Percentiles rank a stretch among this genome's conserved stretches.
Evolutionary conservation across 2,329 filamentous ascomycete genomes (phyloP).

Genomic region (Botryotinia calthae): DNA sequence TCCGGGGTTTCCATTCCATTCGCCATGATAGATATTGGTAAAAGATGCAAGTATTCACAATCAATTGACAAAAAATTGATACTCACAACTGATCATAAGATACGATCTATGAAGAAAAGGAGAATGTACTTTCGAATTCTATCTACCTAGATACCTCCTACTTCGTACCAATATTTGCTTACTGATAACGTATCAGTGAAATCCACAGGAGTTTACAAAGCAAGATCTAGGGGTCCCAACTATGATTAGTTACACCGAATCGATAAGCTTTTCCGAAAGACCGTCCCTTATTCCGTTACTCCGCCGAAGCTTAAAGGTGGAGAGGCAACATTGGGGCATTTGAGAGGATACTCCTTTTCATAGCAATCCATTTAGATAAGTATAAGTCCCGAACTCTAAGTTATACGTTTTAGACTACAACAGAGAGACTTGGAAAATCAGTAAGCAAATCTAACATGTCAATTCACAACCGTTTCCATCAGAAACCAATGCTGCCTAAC

Average conservation of each 20-base stretch:
- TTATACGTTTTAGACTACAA: background rate
- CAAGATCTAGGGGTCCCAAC: background rate
- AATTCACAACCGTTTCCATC: background rate
- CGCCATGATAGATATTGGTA: background rate
- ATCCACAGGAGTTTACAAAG: background rate
- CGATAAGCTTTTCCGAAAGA: background rate
- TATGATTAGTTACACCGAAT: background rate
- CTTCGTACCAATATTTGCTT: background rate
- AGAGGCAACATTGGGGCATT: background rate
- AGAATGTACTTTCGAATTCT: background rate
- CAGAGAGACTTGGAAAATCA: background rate
- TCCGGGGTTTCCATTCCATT: background rate
- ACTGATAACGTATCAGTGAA: constrained; percentile 13
- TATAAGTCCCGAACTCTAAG: background rate
- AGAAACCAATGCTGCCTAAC: background rate
- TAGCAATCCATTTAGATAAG: background rate
- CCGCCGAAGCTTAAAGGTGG: background rate
- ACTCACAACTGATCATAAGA: background rate
- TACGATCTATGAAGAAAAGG: constrained; percentile 4
- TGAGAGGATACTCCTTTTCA: background rate
- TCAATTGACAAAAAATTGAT: background rate
- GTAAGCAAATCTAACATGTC: too few species aligned
- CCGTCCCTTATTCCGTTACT: background rate
- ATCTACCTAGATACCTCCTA: background rate
- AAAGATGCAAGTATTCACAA: background rate